A percentile compares a stretch with the other conserved stretches of the same genome.
These are phyloP conservation scores for Lactarius sp. DNA, from an alignment of 768 basidiomycete genomes.

Conservation along the genomic window DNA sequence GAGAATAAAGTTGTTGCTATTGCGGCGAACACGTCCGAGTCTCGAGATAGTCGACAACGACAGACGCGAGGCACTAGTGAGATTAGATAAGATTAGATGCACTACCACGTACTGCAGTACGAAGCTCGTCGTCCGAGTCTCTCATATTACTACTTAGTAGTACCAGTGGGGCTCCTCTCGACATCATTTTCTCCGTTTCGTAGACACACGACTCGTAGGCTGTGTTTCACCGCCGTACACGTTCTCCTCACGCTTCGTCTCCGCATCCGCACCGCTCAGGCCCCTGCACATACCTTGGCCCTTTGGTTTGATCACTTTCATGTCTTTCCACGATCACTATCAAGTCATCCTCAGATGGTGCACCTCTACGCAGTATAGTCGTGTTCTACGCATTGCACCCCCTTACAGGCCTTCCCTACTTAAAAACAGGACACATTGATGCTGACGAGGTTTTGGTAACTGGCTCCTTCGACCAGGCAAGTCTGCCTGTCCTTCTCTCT, in stretches of 20 bases:
- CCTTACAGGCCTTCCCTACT: not conserved
- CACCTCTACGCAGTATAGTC: conserved; percentile 11
- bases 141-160: no score
- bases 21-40: no score
- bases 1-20: no score
- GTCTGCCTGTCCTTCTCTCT: conserved; percentile 3
- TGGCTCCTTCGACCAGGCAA: conserved; percentile 28
- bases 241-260: not conserved
- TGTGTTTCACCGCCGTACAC: not conserved
- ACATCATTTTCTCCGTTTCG: not conserved
- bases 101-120: no score
- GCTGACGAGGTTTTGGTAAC: conserved; percentile 25
- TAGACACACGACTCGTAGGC: conserved; percentile 1
- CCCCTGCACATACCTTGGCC: not conserved
- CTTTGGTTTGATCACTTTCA: not conserved
- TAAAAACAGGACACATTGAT: conserved; percentile 23
- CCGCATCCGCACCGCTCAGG: not conserved
- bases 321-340: conserved; percentile 19
- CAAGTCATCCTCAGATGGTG: conserved; percentile 20
- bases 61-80: no score
- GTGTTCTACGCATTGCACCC: conserved; percentile 11
- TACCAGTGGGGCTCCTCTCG: no score
- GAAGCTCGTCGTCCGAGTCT: no score
- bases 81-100: no score
- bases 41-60: no score